phyloP scores from a whole-genome alignment of 768 basidiomycete genomes.

The Phlegmacium glaucopus region DNA sequence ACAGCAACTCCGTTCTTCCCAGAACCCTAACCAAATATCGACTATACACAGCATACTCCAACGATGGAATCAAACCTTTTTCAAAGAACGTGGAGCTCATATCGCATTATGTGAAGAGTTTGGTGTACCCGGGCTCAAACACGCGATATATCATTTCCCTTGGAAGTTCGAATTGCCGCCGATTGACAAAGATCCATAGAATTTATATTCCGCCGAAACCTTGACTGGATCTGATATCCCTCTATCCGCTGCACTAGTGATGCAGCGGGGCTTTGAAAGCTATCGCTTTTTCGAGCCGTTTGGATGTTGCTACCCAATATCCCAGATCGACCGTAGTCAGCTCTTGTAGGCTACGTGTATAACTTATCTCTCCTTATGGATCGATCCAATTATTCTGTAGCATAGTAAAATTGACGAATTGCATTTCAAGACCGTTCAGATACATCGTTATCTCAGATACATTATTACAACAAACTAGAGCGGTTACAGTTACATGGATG shows the following conservation, averaged over 20 bases:
- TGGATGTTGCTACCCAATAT: too few species aligned
- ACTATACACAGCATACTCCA: background rate
- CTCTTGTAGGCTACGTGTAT: too few species aligned
- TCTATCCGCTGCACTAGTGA: background rate
- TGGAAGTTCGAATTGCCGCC: background rate
- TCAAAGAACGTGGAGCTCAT: background rate
- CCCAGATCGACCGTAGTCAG: too few species aligned
- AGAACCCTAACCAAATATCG: background rate
- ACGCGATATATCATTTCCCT: background rate
- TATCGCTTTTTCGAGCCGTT: too few species aligned
- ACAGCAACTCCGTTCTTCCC: background rate
- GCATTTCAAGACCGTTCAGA: too few species aligned
- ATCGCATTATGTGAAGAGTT: slow-evolving; percentile 1
- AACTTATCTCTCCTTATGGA: too few species aligned
- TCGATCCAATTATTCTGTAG: too few species aligned
- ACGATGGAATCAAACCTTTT: background rate
- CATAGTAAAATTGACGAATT: too few species aligned
- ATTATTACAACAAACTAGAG: background rate
- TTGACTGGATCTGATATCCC: background rate
- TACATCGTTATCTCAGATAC: too few species aligned
- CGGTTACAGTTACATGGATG: background rate
- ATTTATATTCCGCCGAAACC: background rate
- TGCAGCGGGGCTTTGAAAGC: too few species aligned
- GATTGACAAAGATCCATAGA: background rate
- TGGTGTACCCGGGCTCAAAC: background rate